A percentile compares a stretch with the other conserved stretches of the same genome.
phyloP scores from a whole-genome alignment of 495 filamentous ascomycete species.

The Aspergillus hancockii region DNA sequence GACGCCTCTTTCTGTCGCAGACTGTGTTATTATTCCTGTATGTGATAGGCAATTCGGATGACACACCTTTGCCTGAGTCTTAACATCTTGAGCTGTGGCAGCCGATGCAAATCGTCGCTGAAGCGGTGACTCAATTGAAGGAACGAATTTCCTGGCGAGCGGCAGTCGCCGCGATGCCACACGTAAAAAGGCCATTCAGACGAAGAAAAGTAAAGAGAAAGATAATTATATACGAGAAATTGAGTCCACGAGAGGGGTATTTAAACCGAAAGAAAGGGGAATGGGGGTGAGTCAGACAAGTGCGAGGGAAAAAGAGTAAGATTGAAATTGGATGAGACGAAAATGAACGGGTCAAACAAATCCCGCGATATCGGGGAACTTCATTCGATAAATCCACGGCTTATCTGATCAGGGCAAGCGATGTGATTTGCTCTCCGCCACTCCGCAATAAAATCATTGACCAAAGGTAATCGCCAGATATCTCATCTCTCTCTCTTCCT shows the following conservation, averaged over 20 bases:
- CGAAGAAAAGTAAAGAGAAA: slow-evolving; percentile 5
- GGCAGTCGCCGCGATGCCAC: slow-evolving; percentile 43
- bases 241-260: neutral
- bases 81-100: slow-evolving; percentile 32
- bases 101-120: slow-evolving; percentile 39
- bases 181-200: slow-evolving; percentile 32
- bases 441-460: slow-evolving; percentile 10
- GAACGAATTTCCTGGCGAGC: slow-evolving; percentile 31
- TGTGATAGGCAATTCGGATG: neutral
- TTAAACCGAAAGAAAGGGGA: slow-evolving; percentile 11
- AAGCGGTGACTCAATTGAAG: slow-evolving; percentile 38
- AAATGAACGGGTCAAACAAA: slow-evolving; percentile 19
- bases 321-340: slow-evolving; percentile 1
- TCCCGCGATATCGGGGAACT: slow-evolving; percentile 40
- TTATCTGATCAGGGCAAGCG: slow-evolving; percentile 21
- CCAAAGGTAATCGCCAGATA: neutral
- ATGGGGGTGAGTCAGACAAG: slow-evolving; percentile 6
- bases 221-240: slow-evolving; percentile 17
- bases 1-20: slow-evolving; percentile 57
- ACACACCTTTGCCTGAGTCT: slow-evolving; percentile 23
- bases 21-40: neutral
- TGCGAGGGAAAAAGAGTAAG: slow-evolving; percentile 6
- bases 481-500: neutral
- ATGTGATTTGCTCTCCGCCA: slow-evolving; percentile 13
- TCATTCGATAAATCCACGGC: slow-evolving; percentile 9